Conservation (phyloP, 2,329 filamentous ascomycete genomes). For the Fusarium sp. region DNA sequence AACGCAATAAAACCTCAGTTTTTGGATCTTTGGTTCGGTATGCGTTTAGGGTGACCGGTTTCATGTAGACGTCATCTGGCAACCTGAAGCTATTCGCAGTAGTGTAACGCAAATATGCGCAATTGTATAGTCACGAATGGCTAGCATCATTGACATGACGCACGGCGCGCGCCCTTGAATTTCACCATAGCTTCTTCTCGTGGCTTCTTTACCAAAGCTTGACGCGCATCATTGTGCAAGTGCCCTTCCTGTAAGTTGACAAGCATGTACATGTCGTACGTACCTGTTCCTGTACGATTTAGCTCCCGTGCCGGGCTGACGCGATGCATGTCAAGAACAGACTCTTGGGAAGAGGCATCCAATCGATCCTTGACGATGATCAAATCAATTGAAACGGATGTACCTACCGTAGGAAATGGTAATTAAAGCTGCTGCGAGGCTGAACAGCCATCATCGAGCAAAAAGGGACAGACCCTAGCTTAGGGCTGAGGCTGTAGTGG, state of each 20-base stretch:
- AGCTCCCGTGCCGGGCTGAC: conserved; percentile 39
- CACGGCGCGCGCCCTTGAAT: conserved; percentile 25
- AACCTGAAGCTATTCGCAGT: conserved; percentile 21
- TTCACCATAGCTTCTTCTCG: not conserved
- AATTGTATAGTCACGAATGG: not conserved
- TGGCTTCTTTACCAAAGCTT: not conserved
- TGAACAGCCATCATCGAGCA: conserved; percentile 21
- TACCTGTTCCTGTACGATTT: conserved; percentile 28
- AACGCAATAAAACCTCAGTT: not conserved
- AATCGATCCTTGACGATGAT: conserved; percentile 39
- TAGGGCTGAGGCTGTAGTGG: conserved; percentile 43
- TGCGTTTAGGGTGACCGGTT: not conserved
- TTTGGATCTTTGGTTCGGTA: conserved; percentile 27
- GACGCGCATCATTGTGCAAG: conserved; percentile 8
- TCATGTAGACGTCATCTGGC: not conserved
- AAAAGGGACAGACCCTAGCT: conserved; percentile 2
- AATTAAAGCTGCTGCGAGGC: conserved; percentile 39
- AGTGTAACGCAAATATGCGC: conserved; percentile 3
- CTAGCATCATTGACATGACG: conserved; percentile 7
- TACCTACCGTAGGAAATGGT: not conserved
- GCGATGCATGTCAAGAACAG: conserved; percentile 23
- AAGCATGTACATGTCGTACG: conserved; percentile 6
- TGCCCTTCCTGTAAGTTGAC: conserved; percentile 21
- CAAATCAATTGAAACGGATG: not conserved
- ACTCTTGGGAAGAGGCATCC: conserved; percentile 43